A percentile compares a stretch with the other conserved stretches of the same genome.
These are phyloP conservation scores for Neoascochyta sp. DNA, from an alignment of 2,329 filamentous ascomycete species.

Conservation along the genomic window DNA sequence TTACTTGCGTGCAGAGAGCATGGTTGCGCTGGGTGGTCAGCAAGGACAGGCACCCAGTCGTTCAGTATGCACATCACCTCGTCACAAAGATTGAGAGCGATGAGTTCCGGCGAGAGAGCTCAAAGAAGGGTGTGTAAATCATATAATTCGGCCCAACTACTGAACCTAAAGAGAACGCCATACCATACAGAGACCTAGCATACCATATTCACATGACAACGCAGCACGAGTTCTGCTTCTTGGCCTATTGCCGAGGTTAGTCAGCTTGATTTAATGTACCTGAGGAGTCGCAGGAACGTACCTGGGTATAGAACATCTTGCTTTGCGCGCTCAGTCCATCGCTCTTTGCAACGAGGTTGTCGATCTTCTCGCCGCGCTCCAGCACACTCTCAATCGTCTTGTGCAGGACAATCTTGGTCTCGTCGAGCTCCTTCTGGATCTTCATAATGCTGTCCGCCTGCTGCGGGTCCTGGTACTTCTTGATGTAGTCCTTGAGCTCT, in stretches of 20 bases:
- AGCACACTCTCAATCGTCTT: slow-evolving; percentile 90
- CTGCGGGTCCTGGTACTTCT: slow-evolving; percentile 78
- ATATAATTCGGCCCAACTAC: slow-evolving; percentile 3
- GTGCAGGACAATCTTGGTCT: slow-evolving; percentile 95
- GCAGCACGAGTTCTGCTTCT: slow-evolving; percentile 62
- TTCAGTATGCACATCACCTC: too few species aligned
- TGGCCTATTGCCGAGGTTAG: slow-evolving; percentile 44
- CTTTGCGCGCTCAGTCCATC: slow-evolving; percentile 85
- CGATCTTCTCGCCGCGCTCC: slow-evolving; percentile 94
- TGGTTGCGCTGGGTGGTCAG: too few species aligned
- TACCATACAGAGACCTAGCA: background rate
- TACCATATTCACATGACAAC: slow-evolving; percentile 47
- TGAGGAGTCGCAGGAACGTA: slow-evolving; percentile 39
- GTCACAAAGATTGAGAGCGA: too few species aligned
- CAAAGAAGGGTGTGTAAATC: slow-evolving; percentile 12
- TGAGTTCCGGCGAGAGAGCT: too few species aligned
- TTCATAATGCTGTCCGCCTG: slow-evolving; percentile 90
- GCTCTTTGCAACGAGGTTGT: slow-evolving; percentile 88
- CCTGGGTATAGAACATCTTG: slow-evolving; percentile 93
- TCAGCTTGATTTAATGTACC: slow-evolving; percentile 3
- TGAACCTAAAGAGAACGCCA: slow-evolving; percentile 1
- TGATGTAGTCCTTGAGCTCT: slow-evolving; percentile 73
- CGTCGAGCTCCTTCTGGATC: slow-evolving; percentile 94
- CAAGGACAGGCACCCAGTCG: too few species aligned
- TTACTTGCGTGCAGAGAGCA: too few species aligned